phyloP scores from a whole-genome alignment of 1,139 yeast genomes.

The Diutina ranongensis region DNA sequence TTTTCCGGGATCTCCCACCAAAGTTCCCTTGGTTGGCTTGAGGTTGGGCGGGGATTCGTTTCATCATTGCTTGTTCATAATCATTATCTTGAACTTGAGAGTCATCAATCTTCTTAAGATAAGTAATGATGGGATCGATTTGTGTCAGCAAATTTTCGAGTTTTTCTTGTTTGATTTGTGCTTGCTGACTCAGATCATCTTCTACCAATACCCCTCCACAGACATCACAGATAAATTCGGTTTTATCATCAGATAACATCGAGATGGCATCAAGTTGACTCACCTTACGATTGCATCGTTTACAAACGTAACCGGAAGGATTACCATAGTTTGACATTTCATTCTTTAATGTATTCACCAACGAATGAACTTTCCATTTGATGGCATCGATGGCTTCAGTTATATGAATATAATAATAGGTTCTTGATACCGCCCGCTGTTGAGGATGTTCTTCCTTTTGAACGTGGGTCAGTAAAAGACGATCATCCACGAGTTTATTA shows the following conservation, averaged over 20 bases:
- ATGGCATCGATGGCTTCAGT: slow-evolving; percentile 93
- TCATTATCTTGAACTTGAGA: slow-evolving; percentile 77
- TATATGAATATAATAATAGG: slow-evolving; percentile 78
- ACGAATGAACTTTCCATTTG: slow-evolving; percentile 90
- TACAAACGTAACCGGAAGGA: slow-evolving; percentile 91
- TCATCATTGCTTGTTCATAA: slow-evolving; percentile 68
- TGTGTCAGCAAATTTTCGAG: slow-evolving; percentile 80
- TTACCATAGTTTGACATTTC: slow-evolving; percentile 75
- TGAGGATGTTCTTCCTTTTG: slow-evolving; percentile 78
- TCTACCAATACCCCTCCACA: slow-evolving; percentile 73
- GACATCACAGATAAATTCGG: slow-evolving; percentile 74
- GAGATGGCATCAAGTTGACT: slow-evolving; percentile 84
- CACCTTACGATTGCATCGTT: slow-evolving; percentile 70
- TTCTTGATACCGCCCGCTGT: slow-evolving; percentile 56
- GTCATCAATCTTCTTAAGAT: slow-evolving; percentile 79
- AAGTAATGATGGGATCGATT: slow-evolving; percentile 77
- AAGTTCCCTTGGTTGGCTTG: slow-evolving; percentile 10
- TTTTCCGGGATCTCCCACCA: slow-evolving; percentile 10
- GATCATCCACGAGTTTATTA: slow-evolving; percentile 73
- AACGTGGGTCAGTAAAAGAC: slow-evolving; percentile 51
- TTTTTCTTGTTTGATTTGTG: slow-evolving; percentile 70
- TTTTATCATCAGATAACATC: slow-evolving; percentile 63
- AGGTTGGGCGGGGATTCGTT: slow-evolving; percentile 69
- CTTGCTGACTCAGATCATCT: slow-evolving; percentile 81
- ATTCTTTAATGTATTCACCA: slow-evolving; percentile 68